Conservation (phyloP, 2,329 filamentous ascomycete species). For the Blastomyces gilchristii region DNA sequence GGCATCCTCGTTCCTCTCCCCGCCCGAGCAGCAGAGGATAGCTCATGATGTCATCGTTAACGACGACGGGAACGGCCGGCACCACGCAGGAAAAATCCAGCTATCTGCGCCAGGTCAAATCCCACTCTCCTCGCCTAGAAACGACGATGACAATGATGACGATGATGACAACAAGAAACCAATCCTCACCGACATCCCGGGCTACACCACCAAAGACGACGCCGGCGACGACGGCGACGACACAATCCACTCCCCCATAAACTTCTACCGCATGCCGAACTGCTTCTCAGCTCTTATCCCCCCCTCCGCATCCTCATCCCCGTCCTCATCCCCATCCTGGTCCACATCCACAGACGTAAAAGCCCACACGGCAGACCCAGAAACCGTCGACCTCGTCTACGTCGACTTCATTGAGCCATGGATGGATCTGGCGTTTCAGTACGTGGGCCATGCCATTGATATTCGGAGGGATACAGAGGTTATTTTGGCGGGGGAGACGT, state of each 20-base stretch:
- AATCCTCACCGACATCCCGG: slow-evolving; percentile 47
- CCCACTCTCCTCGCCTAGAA: slow-evolving; percentile 2
- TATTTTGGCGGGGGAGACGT: slow-evolving; percentile 44
- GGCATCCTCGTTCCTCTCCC: slow-evolving; percentile 27
- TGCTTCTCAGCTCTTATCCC: slow-evolving; percentile 65
- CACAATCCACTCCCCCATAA: slow-evolving; percentile 65
- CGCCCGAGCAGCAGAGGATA: slow-evolving; percentile 37
- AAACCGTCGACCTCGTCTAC: slow-evolving; percentile 80
- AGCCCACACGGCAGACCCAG: slow-evolving; percentile 35
- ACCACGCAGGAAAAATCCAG: slow-evolving; percentile 5
- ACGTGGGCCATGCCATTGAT: slow-evolving; percentile 42
- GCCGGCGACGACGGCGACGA: slow-evolving; percentile 79
- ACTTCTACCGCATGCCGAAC: slow-evolving; percentile 71
- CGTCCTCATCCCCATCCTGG: slow-evolving; percentile 38
- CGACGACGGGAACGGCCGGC: slow-evolving; percentile 5
- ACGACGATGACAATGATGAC: slow-evolving; percentile 13
- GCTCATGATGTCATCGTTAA: slow-evolving; percentile 16
- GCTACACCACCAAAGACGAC: slow-evolving; percentile 86
- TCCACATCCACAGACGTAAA: slow-evolving; percentile 41
- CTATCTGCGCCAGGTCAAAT: slow-evolving; percentile 19
- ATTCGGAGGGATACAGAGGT: slow-evolving; percentile 40
- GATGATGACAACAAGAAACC: slow-evolving; percentile 13
- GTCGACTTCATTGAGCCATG: slow-evolving; percentile 83
- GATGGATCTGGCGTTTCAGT: slow-evolving; percentile 63
- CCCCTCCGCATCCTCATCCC: slow-evolving; percentile 55